Percentiles rank a stretch among this genome's conserved stretches.
These are phyloP conservation scores for Puccinia coronata DNA, from an alignment of 1,284 basidiomycete species.

Conservation along the genomic window DNA sequence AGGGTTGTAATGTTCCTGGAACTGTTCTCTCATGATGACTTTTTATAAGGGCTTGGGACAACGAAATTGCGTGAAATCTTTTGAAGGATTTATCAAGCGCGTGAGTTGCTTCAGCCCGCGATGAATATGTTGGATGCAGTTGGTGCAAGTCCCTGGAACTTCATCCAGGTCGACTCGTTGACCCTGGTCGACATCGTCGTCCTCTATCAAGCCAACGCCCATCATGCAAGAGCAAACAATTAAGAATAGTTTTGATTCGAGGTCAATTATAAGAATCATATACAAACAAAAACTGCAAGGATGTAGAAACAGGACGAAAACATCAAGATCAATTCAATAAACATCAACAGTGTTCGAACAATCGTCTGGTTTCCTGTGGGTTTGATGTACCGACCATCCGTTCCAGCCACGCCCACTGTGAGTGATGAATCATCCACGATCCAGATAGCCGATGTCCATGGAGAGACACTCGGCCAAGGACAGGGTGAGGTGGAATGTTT, in stretches of 20 bases:
- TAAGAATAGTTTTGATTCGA: too few relatives aligned
- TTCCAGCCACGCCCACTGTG: constrained; percentile 11
- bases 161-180: constrained; percentile 38
- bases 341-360: not conserved
- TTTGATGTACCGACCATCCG: constrained; percentile 9
- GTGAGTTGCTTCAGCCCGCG: not conserved
- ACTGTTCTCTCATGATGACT: too few relatives aligned
- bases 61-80: constrained; percentile 55
- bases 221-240: too few relatives aligned
- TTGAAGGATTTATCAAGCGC: not conserved
- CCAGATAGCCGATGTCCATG: not conserved
- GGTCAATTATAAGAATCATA: too few relatives aligned
- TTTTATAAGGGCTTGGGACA: too few relatives aligned
- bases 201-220: constrained; percentile 7
- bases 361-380: not conserved
- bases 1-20: too few relatives aligned
- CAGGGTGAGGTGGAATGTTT: constrained; percentile 2
- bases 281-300: too few relatives aligned
- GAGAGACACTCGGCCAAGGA: not conserved
- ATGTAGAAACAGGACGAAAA: constrained; percentile 1
- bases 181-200: constrained; percentile 53
- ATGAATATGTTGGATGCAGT: not conserved
- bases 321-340: not conserved
- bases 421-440: not conserved
- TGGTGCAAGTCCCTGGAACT: not conserved